These are phyloP conservation scores for Xylariaceae sp. DNA, from an alignment of 2,329 filamentous ascomycete genomes.

Conservation along the genomic window DNA sequence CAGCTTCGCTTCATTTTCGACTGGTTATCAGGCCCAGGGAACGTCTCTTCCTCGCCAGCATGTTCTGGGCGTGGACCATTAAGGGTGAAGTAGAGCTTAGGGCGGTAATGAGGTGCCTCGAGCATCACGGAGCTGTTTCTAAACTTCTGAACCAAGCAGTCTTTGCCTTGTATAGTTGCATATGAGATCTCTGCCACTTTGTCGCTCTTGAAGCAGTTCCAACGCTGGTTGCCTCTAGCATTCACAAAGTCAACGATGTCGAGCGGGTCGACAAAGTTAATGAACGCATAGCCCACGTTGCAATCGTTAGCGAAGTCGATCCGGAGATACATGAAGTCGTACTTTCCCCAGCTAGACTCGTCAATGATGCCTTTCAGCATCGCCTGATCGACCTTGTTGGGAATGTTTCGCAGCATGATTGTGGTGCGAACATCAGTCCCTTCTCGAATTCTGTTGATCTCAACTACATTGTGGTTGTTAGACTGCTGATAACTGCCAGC, in stretches of 20 bases:
- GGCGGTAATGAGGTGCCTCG: slow-evolving; percentile 74
- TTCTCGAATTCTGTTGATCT: slow-evolving; percentile 54
- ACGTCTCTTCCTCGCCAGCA: slow-evolving; percentile 68
- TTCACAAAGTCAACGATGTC: slow-evolving; percentile 75
- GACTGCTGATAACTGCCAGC: slow-evolving; percentile 36
- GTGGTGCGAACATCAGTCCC: slow-evolving; percentile 73
- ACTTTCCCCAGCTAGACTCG: slow-evolving; percentile 72
- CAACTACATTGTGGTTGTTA: slow-evolving; percentile 58
- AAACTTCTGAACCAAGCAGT: slow-evolving; percentile 90
- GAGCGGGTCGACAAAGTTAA: slow-evolving; percentile 81
- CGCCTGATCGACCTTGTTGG: slow-evolving; percentile 77
- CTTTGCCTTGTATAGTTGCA: slow-evolving; percentile 92
- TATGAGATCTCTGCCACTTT: slow-evolving; percentile 91
- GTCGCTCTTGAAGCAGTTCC: slow-evolving; percentile 77
- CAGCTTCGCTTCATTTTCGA: slow-evolving; percentile 85
- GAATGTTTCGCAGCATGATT: slow-evolving; percentile 93
- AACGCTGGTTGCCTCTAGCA: slow-evolving; percentile 65
- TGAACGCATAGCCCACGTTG: slow-evolving; percentile 95
- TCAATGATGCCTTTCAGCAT: slow-evolving; percentile 79
- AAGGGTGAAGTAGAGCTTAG: slow-evolving; percentile 61
- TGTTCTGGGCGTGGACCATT: slow-evolving; percentile 45
- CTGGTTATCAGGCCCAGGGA: slow-evolving; percentile 76
- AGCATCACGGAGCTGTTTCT: slow-evolving; percentile 96
- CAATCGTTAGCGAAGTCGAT: slow-evolving; percentile 84
- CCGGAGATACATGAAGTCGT: slow-evolving; percentile 92